Base-by-base conservation (phyloP, 345 rosid genomes). In the Nasturtium officinale region DNA sequence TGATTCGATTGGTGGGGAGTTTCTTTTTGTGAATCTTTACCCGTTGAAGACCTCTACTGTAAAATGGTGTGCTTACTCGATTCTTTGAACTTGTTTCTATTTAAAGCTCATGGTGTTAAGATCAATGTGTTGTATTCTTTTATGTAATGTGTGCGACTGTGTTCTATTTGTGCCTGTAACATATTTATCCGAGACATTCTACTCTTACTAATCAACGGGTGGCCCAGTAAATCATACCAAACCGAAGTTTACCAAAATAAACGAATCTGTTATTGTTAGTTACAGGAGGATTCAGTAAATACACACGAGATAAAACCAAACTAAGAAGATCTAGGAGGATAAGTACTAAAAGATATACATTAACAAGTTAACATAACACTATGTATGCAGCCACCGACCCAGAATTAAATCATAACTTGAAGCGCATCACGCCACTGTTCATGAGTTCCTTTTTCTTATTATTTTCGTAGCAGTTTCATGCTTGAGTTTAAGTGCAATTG, bases 11-110 rank as follows among this genome's bases (percentile, higher is more conserved):
- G 46, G 73, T 57, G 50, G 45, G n/a, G 28, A 58, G 73, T 37
- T 66, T 57, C 29, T n/a, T 51, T 35, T 72, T 52, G 67, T 67
- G 61, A 67, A 38, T 58, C 43, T 52, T 43, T 74, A 17, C 65
- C 56, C 12, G 40, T 56, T 56, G 17, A 64, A 65, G 60, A 65
- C 65, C 55, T 74, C 67, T 21, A 40, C 42, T 61, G 55, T 69
- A 76, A 62, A 67, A 69, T 18, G 35, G 65, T 54, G 69, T 76
- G 79, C 54, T 69, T 46, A 69, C 45, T 76, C 37, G 58, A 69
- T 76, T 76, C 75, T 76, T 62, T 76, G 51, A 43, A 61, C 59
- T 46, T 43, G 74, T 68, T 28, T 60, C 15, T 42, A 67, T 61
- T 40, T 50, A 3, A 48, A 58, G 25, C 9, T 15, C 29, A 46